Evolutionary conservation across 257 asterid genomes (phyloP), one percentile per base, ranked within the genome.

Genomic region (Oldenlandia corymbosa): DNA sequence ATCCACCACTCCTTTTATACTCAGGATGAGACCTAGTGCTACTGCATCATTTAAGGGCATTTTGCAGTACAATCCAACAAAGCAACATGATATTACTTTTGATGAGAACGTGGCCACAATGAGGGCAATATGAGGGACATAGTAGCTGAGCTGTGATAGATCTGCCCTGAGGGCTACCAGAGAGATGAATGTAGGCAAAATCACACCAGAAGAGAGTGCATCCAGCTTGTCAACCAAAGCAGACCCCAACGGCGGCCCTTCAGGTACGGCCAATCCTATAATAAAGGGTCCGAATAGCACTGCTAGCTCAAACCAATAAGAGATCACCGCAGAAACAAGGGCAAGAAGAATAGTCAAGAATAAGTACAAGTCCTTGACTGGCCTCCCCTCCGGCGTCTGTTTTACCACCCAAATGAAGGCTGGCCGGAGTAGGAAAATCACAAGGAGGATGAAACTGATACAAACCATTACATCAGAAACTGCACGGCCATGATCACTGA

Each of bases 261-360:
- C 79, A 5, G 79, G 79, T n/a, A 74, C 46, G 7, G 79, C 75
- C 66, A 74, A 60, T 2, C 79, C 79, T 37, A 69, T 41, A n/a
- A 69, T 10, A 21, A 74, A 65, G 13, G 79, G 68, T 0, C 79
- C 79, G 2, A 64, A n/a, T 23, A 69, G 65, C 24, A 62, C 67
- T 17, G 51, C 21, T 28, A 57, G 21, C n/a, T 70, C 72, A 10
- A 49, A 18, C 42, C 57, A 49, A 6, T 66, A 60, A 28, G 75
- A 37, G 26, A 69, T 43, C 4, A 74, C 21, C 42, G 55, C 65
- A 17, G 68, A 52, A 7, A 31, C 52, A 43, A 69, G 42, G 5
- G 49, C 72, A 45, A 62, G 31, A 10, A 59, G 53, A 43, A 70
- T 26, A 8, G 65, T 52, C 0, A 51, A 16, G 37, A 47, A 46